A percentile compares a stretch with the other conserved stretches of the same genome.
phyloP scores from a whole-genome alignment of 192 early-diverging fungal genomes.

The Spinellus fusiger region DNA sequence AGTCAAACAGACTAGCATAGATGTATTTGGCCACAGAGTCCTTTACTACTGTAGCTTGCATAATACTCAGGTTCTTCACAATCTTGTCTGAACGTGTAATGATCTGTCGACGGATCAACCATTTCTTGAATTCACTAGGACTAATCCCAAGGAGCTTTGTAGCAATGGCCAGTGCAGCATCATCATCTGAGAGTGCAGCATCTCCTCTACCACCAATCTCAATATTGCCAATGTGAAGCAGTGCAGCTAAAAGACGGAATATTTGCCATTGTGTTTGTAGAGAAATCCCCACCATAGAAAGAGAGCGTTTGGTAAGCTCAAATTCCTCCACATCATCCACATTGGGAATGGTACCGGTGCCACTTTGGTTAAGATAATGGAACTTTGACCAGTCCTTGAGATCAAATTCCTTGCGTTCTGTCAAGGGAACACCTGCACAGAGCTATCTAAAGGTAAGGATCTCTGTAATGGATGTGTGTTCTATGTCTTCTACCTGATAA shows the following conservation, averaged over 20 bases:
- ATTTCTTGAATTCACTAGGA: constrained; percentile 78
- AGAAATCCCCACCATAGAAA: constrained; percentile 82
- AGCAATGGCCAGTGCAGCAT: constrained; percentile 62
- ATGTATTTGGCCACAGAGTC: constrained; percentile 98
- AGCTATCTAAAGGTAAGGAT: constrained; percentile 37
- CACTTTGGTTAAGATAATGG: constrained; percentile 86
- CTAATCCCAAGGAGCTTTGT: constrained; percentile 75
- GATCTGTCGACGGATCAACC: constrained; percentile 73
- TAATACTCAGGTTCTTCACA: constrained; percentile 64
- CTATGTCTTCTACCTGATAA: constrained; percentile 61
- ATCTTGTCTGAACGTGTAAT: constrained; percentile 80
- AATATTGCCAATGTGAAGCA: constrained; percentile 96
- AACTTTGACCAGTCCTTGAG: constrained; percentile 72
- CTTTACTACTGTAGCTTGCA: constrained; percentile 71
- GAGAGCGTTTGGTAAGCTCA: constrained; percentile 75
- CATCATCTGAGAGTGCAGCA: constrained; percentile 68
- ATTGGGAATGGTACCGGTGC: constrained; percentile 69
- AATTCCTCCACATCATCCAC: constrained; percentile 95
- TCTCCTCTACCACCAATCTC: constrained; percentile 67
- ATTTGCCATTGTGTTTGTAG: constrained; percentile 82
- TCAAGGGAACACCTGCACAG: constrained; percentile 81
- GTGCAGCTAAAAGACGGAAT: constrained; percentile 83
- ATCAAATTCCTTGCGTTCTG: constrained; percentile 76
- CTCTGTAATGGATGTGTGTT: background rate
- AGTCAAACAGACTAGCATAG: constrained; percentile 94